A percentile compares a stretch with the other conserved stretches of the same genome.
Evolutionary conservation across 1,284 basidiomycete species (phyloP).

Genomic region (Microbotryum saponariae): DNA sequence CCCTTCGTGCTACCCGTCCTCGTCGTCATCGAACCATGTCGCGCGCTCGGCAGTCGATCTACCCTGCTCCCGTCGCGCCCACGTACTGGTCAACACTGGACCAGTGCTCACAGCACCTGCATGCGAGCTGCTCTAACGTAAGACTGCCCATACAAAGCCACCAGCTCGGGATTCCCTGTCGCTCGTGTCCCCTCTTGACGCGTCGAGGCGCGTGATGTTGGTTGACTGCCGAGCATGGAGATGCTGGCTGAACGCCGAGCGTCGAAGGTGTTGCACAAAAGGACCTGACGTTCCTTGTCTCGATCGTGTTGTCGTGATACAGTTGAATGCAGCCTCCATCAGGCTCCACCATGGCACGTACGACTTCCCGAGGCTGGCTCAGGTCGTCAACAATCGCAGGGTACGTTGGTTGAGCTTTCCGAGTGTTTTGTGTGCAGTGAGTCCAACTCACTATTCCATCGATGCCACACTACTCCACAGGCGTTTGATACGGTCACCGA

Average conservation of each 20-base stretch:
- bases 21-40: conserved; percentile 2
- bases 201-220: neutral
- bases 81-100: conserved; percentile 14
- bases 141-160: neutral
- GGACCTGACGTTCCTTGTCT: too few relatives aligned
- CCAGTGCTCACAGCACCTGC: conserved; percentile 4
- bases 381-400: neutral
- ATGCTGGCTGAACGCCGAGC: too few relatives aligned
- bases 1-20: too few relatives aligned
- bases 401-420: neutral
- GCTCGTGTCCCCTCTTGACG: neutral
- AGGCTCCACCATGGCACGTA: conserved; percentile 4
- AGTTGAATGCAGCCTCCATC: neutral
- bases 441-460: neutral
- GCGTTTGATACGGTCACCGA: conserved; percentile 30
- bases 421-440: neutral
- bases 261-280: too few relatives aligned
- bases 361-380: conserved; percentile 4
- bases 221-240: too few relatives aligned
- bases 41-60: conserved; percentile 15
- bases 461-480: neutral
- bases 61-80: conserved; percentile 7
- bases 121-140: conserved; percentile 4
- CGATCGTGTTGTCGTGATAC: too few relatives aligned
- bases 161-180: too few relatives aligned